Conservation (phyloP, 179 eudicot genomes). For the Nepenthes alata region DNA sequence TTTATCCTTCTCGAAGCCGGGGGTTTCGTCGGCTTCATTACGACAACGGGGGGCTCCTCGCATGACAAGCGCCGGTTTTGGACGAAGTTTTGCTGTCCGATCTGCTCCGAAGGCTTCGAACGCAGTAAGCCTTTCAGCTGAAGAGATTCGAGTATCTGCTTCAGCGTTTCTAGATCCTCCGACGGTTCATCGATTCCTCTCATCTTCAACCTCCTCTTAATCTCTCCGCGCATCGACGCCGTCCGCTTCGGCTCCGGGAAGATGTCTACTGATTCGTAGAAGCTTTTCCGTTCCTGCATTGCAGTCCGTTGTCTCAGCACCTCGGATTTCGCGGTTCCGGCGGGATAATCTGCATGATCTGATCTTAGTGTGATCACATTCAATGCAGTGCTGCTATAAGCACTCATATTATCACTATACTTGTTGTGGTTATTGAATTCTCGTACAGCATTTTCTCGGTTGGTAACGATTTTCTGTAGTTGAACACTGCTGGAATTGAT, state of each 20-base stretch:
- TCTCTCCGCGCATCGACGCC: conserved; percentile 46
- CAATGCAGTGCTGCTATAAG: background rate
- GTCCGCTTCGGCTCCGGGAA: conserved; percentile 67
- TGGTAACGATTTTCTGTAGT: conserved; percentile 5
- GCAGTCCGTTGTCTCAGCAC: conserved; percentile 20
- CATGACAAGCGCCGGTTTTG: conserved; percentile 20
- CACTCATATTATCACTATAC: background rate
- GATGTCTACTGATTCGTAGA: conserved; percentile 50
- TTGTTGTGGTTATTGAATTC: background rate
- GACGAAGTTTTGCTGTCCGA: conserved; percentile 19
- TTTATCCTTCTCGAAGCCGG: conserved; percentile 12
- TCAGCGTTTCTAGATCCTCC: conserved; percentile 66
- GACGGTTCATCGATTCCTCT: conserved; percentile 80
- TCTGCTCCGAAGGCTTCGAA: conserved; percentile 22
- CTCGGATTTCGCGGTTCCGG: background rate
- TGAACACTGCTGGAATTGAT: conserved; percentile 19
- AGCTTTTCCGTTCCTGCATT: conserved; percentile 36
- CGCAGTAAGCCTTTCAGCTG: conserved; percentile 85
- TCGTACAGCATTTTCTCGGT: background rate
- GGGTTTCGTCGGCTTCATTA: conserved; percentile 40
- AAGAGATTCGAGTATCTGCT: conserved; percentile 76
- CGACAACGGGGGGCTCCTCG: conserved; percentile 48
- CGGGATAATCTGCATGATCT: no score
- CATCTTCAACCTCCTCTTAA: conserved; percentile 53
- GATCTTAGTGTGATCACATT: background rate